Evolutionary conservation across 2,329 filamentous ascomycete species (phyloP), one percentile per base, ranked within the genome.

Genomic region (Stemphylium vesicarium): DNA sequence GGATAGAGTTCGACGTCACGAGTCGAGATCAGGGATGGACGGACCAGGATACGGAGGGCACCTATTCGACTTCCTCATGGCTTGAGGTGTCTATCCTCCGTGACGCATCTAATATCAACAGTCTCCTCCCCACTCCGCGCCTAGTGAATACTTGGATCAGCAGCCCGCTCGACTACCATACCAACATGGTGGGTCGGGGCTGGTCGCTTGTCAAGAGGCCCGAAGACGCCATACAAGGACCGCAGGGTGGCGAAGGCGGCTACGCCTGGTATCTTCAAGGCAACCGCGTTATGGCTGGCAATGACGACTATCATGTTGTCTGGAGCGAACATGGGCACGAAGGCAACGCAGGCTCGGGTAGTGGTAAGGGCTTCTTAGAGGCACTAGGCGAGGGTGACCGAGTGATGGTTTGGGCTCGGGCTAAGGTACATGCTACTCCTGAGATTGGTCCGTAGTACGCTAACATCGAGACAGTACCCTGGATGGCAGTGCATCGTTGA

Each of bases 11-110:
- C 37, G 40, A 57, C 1, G 42, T 73, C 10, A 44, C 16, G 12
- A 70, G 67, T 39, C 46, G 41, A 5, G 72, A 75, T 44, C 72
- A 75, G 43, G 72, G 72, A 3, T 74, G 72, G 72, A 69, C 70
- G 3, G 67, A 58, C 24, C 61, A 72, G 39, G 53, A 55, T 8
- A 68, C 63, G 4, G 29, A 46, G 11, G 68, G 68, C 15, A 66
- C 69, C 0, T 75, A 62, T 46, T 42, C 56, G 10, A 72, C 69
- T 4, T 70, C 69, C 2, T 73, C 70, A 3, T 75, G 72, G 72
- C 50, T 72, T 7, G 72, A 75, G 26, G 60, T 64, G 1, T 71
- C 68, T 7, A 72, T 75, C 12, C 31, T 73, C 6, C 64, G 70
- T 9, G 59, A 56, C 10, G 42, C 50, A 12, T 53, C 50, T 9